These are phyloP conservation scores for Balamuthia mandrillaris DNA, from an alignment of 208 protist species.

Conservation along the genomic window DNA sequence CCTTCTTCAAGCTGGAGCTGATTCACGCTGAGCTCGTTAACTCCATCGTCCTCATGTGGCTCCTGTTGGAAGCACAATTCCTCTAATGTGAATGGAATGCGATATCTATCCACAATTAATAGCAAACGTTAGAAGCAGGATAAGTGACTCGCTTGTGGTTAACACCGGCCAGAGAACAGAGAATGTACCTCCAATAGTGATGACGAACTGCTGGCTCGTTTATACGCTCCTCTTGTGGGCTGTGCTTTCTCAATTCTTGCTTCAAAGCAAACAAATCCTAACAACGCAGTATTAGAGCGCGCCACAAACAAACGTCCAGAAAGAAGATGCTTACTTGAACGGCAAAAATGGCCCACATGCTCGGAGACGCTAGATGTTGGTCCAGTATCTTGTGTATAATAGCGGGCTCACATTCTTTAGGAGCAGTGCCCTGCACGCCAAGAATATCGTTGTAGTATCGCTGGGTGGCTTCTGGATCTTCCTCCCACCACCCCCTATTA, in stretches of 20 bases:
- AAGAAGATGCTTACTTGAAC: constrained; percentile 37
- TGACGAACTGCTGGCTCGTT: constrained; percentile 57
- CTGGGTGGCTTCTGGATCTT: constrained; percentile 46
- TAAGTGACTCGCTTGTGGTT: too few species aligned
- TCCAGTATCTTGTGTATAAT: constrained; percentile 44
- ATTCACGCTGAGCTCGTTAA: too few species aligned
- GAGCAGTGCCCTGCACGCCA: constrained; percentile 49
- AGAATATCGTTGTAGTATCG: constrained; percentile 54
- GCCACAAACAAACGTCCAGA: neutral
- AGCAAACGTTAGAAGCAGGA: too few species aligned
- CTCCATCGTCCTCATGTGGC: too few species aligned
- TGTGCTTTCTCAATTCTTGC: constrained; percentile 20
- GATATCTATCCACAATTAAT: too few species aligned
- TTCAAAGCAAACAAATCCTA: constrained; percentile 37
- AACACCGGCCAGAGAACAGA: too few species aligned
- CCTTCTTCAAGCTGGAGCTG: too few species aligned
- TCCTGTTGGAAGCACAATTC: too few species aligned
- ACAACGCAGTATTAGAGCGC: too few species aligned
- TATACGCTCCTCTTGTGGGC: constrained; percentile 60
- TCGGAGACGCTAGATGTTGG: constrained; percentile 52
- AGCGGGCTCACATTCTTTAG: constrained; percentile 51
- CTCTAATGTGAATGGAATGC: too few species aligned
- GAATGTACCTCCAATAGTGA: constrained; percentile 64
- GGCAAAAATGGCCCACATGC: constrained; percentile 60
- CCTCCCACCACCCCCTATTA: constrained; percentile 60